Conservation (phyloP, 192 early-diverging fungal species). For the Martensiomyces pterosporus region DNA sequence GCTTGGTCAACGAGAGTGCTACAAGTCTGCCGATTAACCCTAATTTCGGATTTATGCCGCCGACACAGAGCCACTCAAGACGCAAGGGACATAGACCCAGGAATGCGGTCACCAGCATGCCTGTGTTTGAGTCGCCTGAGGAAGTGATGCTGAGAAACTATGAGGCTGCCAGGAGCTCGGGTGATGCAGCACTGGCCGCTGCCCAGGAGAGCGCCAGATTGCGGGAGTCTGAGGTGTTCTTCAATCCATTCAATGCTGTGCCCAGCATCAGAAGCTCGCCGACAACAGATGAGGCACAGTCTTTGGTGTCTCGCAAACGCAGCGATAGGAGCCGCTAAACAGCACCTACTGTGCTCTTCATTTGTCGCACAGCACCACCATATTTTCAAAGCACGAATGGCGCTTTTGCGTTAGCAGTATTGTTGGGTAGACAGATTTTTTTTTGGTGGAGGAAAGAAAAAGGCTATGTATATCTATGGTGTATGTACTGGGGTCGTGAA, state of each 20-base stretch:
- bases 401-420: too few species aligned
- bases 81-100: too few species aligned
- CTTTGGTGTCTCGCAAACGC: constrained; percentile 14
- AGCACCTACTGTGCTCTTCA: too few species aligned
- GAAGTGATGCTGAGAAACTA: constrained; percentile 10
- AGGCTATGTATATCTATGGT: too few species aligned
- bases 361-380: too few species aligned
- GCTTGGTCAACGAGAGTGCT: not conserved
- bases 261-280: constrained; percentile 30
- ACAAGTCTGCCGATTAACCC: not conserved
- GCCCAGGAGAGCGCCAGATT: constrained; percentile 14
- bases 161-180: constrained; percentile 22
- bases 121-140: constrained; percentile 5
- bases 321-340: constrained; percentile 19
- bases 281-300: constrained; percentile 9
- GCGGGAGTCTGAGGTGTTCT: constrained; percentile 10
- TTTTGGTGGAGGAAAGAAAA: too few species aligned
- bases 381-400: too few species aligned
- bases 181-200: constrained; percentile 32
- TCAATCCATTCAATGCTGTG: constrained; percentile 31
- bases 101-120: not conserved
- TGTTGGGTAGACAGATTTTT: too few species aligned
- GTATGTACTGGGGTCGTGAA: too few species aligned
- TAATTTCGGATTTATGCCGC: too few species aligned
- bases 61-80: too few species aligned